A percentile compares a stretch with the other conserved stretches of the same genome.
These are phyloP conservation scores for Ploettnerulaceae sp. DNA, from an alignment of 2,329 filamentous ascomycete species.

Conservation along the genomic window DNA sequence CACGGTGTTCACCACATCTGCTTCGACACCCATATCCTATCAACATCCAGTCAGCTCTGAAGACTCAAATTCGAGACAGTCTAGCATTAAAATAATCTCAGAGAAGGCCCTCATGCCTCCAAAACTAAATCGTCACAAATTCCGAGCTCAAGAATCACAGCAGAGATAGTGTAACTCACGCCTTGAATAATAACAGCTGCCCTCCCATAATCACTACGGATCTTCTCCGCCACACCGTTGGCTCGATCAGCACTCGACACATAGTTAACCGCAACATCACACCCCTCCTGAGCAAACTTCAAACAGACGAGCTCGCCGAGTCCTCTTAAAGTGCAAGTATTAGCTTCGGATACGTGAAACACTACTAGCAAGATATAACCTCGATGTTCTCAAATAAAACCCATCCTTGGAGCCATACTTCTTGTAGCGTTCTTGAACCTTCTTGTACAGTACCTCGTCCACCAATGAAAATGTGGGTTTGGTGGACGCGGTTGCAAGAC, in stretches of 20 bases:
- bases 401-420: no score
- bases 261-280: conserved; percentile 63
- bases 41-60: not conserved
- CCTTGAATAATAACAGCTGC: conserved; percentile 52
- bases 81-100: not conserved
- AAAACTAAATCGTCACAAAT: not conserved
- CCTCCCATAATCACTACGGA: conserved; percentile 45
- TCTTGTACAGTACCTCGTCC: not conserved
- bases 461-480: not conserved
- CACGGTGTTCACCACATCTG: conserved; percentile 49
- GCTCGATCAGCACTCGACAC: conserved; percentile 51
- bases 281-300: conserved; percentile 58
- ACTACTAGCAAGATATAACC: no score
- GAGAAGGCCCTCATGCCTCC: not conserved
- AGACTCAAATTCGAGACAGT: not conserved
- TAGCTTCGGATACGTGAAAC: no score
- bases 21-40: conserved; percentile 52
- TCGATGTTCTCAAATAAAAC: not conserved
- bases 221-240: conserved; percentile 45
- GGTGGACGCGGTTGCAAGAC: not conserved
- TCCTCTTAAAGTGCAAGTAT: conserved; percentile 53
- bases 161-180: conserved; percentile 37
- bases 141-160: no score
- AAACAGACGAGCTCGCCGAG: conserved; percentile 55
- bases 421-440: no score